Percentiles rank a stretch among this genome's conserved stretches.
Evolutionary conservation across 2,329 filamentous ascomycete species (phyloP).

Genomic region (Stachybotrys echinatus): DNA sequence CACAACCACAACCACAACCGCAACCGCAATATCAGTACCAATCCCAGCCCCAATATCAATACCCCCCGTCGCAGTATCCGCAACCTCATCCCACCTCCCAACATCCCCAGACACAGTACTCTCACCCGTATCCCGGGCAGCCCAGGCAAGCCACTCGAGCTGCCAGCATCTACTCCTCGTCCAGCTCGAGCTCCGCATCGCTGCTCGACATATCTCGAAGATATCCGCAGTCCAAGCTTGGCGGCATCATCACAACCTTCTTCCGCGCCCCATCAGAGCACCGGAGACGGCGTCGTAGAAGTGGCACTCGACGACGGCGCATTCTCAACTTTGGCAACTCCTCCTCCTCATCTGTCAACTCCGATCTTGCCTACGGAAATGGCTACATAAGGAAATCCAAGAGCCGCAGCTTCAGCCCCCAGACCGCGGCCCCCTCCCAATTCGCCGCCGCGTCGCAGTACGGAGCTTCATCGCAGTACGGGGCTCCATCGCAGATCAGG

Average conservation of each 20-base stretch:
- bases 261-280: constrained; percentile 58
- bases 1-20: too few relatives aligned
- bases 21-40: constrained; percentile 6
- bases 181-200: constrained; percentile 51
- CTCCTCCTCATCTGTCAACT: constrained; percentile 63
- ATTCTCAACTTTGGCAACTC: constrained; percentile 57
- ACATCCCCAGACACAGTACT: constrained; percentile 6
- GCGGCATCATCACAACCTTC: constrained; percentile 53
- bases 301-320: constrained; percentile 42
- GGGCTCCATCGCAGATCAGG: constrained; percentile 5
- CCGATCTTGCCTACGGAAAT: constrained; percentile 62
- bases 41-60: constrained; percentile 7
- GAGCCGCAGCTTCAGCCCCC: constrained; percentile 20
- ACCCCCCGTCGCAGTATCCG: constrained; percentile 6
- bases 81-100: background rate
- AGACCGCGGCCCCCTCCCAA: constrained; percentile 4
- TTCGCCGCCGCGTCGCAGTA: background rate
- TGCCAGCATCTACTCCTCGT: constrained; percentile 31
- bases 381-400: constrained; percentile 45
- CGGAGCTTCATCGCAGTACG: background rate
- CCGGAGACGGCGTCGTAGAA: constrained; percentile 30
- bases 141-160: constrained; percentile 12
- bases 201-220: constrained; percentile 61
- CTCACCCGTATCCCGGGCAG: constrained; percentile 2
- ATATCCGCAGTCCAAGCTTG: constrained; percentile 34